phyloP scores from a whole-genome alignment of 495 filamentous ascomycete species.

The Pyrenopolyporus hunteri region DNA sequence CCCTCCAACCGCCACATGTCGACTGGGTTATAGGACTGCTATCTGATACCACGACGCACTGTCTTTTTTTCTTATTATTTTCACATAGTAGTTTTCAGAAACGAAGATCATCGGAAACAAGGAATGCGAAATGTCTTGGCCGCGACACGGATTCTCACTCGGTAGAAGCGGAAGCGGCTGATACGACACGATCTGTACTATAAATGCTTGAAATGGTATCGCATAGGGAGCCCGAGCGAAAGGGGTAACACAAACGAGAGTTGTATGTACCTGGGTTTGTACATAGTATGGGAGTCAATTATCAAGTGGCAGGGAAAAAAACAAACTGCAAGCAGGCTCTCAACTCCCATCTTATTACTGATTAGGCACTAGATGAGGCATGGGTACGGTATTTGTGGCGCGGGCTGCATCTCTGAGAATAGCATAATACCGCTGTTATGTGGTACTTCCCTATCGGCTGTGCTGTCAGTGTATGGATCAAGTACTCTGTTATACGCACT shows the following conservation, averaged over 20 bases:
- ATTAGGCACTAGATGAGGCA: not conserved
- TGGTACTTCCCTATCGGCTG: too few species aligned
- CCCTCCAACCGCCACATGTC: conserved; percentile 20
- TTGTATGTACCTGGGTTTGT: too few species aligned
- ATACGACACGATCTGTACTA: too few species aligned
- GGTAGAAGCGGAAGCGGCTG: conserved; percentile 20
- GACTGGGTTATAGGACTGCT: conserved; percentile 9
- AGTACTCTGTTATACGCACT: not conserved
- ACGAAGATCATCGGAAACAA: conserved; percentile 4
- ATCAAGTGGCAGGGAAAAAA: too few species aligned
- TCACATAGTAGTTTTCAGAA: not conserved
- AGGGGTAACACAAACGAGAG: not conserved
- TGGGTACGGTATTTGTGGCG: not conserved
- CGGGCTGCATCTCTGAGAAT: not conserved
- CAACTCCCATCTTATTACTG: not conserved
- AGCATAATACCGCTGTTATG: too few species aligned
- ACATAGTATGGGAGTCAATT: too few species aligned
- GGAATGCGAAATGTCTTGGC: conserved; percentile 30
- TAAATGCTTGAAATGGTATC: too few species aligned
- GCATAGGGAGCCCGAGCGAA: not conserved
- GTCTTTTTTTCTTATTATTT: not conserved
- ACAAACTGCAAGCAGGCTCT: not conserved
- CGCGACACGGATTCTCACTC: conserved; percentile 28
- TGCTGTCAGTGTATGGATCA: not conserved
- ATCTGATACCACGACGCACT: conserved; percentile 30